Evolutionary conservation across 106 monocot genomes (phyloP), one percentile per base, ranked within the genome.

Genomic region (Acorus gramineus): DNA sequence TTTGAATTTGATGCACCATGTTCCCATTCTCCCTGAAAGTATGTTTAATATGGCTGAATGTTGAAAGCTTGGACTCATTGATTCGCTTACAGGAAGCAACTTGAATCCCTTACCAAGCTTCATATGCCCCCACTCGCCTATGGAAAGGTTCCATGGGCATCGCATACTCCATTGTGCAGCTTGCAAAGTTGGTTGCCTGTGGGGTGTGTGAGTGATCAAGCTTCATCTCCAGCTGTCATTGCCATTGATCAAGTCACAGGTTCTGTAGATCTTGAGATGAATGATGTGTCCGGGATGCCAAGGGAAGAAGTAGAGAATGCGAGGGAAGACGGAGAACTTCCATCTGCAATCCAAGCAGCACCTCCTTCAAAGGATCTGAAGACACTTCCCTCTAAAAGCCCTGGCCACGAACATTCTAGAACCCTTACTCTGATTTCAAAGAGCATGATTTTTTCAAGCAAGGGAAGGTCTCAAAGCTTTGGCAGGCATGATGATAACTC

Each of bases 301-400:
- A 82, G 76, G 84, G 89, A 89, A 50, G 82, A 78, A 69, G 63
- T 52, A 59, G 98, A 99, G 71, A 77, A 56, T 66, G 53, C 78
- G 46, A 81, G 86, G 52, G 98, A 99, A 77, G 98, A 99, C 74
- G 98, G 98, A 0, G 98, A 99, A 60, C 85, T 99, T 69, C 92
- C 84, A 44, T 66, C 76, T 6, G 61, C 73, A 3, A 10, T 65
- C 28, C 68, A 65, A 12, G 54, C 60, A 52, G 28, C 72, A 64
- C 56, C 42, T 4, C 3, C 47, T 8, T 42, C 64, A 45, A 77
- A 77, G 59, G 81, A 81, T 52, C 52, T 64, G 9, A 71, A 54
- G 14, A 54, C 69, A 4, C 47, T 58, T 13, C 43, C 60, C 10
- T 59, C 70, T 42, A 77, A 68, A 53, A 56, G 14, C 49, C 50